Conservation (phyloP, 2,329 filamentous ascomycete genomes). For the Trichoderma polysporum region DNA sequence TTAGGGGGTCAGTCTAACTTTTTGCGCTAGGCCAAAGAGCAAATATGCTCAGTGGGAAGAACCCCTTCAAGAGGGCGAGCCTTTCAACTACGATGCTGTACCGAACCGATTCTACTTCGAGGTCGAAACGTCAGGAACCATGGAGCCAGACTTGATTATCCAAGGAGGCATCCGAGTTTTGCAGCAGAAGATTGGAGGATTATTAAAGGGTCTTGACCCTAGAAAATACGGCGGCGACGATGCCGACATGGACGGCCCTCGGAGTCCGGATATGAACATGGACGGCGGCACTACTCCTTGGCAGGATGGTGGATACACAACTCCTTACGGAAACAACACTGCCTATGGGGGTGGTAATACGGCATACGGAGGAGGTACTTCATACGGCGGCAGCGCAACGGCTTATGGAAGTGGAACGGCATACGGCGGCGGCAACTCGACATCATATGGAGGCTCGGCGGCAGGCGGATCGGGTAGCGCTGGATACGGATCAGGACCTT, state of each 20-base stretch:
- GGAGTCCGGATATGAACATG: constrained; percentile 65
- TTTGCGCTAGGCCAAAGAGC: constrained; percentile 66
- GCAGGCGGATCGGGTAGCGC: constrained; percentile 6
- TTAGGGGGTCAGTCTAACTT: background rate
- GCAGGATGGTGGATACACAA: constrained; percentile 66
- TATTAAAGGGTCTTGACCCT: constrained; percentile 61
- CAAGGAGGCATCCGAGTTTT: constrained; percentile 84
- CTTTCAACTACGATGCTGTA: constrained; percentile 86
- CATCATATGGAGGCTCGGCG: constrained; percentile 15
- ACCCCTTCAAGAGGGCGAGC: constrained; percentile 74
- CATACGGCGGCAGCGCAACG: constrained; percentile 59
- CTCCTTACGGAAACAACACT: constrained; percentile 67
- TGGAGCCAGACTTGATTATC: constrained; percentile 87
- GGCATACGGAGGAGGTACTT: constrained; percentile 60
- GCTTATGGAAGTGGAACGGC: constrained; percentile 49
- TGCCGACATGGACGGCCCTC: constrained; percentile 61
- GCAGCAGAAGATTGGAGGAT: constrained; percentile 82
- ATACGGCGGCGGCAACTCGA: constrained; percentile 16
- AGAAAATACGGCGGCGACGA: constrained; percentile 53
- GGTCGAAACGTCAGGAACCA: constrained; percentile 82
- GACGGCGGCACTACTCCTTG: constrained; percentile 56
- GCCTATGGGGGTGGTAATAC: constrained; percentile 66
- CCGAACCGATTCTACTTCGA: constrained; percentile 90
- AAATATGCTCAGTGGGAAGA: constrained; percentile 80
- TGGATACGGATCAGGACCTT: constrained; percentile 37